Conservation (phyloP, 1,284 basidiomycete genomes). For the Irpex rosettiformis region DNA sequence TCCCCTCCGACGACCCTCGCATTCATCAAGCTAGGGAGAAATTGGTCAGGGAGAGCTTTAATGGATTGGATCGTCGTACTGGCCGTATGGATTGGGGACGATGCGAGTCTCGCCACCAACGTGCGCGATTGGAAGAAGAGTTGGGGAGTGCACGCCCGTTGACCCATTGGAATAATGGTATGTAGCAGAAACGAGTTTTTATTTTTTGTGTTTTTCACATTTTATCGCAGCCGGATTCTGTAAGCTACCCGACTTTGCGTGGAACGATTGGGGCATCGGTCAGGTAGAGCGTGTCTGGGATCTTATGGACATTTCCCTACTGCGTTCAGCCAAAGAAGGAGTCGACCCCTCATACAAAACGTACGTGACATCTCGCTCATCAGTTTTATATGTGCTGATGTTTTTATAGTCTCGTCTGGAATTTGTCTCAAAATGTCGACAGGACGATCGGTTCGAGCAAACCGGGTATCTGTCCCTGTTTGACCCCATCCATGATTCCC, state of each 20-base stretch:
- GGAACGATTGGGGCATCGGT: slow-evolving; percentile 89
- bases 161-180: slow-evolving; percentile 92
- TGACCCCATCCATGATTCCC: slow-evolving; percentile 95
- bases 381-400: neutral
- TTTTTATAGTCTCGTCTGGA: slow-evolving; percentile 64
- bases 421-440: slow-evolving; percentile 96
- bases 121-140: slow-evolving; percentile 80
- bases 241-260: slow-evolving; percentile 86
- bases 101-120: slow-evolving; percentile 90
- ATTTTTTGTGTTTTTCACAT: neutral
- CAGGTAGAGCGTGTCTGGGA: slow-evolving; percentile 96
- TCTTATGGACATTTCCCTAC: slow-evolving; percentile 85
- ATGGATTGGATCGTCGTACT: slow-evolving; percentile 55
- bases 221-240: slow-evolving; percentile 69
- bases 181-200: slow-evolving; percentile 12
- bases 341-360: slow-evolving; percentile 87
- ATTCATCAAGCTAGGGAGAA: slow-evolving; percentile 88
- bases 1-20: slow-evolving; percentile 86
- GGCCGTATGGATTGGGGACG: slow-evolving; percentile 88
- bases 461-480: slow-evolving; percentile 85
- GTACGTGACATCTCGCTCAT: slow-evolving; percentile 37
- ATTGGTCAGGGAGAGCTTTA: slow-evolving; percentile 65
- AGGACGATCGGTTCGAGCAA: slow-evolving; percentile 80
- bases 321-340: slow-evolving; percentile 79
- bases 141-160: slow-evolving; percentile 84